A percentile compares a stretch with the other conserved stretches of the same genome.
phyloP scores from a whole-genome alignment of 2,329 filamentous ascomycete genomes.

The Colletotrichum sp. region DNA sequence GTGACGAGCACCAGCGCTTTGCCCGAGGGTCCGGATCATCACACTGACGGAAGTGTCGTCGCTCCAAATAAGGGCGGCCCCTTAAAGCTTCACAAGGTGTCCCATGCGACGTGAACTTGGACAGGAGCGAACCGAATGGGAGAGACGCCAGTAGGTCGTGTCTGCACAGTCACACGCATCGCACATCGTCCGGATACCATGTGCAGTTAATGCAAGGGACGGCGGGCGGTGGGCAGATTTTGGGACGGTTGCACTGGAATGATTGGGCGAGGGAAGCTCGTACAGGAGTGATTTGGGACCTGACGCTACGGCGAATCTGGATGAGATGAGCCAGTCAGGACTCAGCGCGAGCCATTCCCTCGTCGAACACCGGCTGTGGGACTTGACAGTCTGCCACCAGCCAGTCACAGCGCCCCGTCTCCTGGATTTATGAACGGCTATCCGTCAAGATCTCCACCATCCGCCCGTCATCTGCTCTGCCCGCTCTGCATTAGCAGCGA shows the following conservation, averaged over 20 bases:
- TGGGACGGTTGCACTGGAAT: background rate
- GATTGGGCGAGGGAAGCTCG: background rate
- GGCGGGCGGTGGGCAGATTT: background rate
- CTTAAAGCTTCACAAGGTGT: conserved; percentile 1
- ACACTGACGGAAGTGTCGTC: background rate
- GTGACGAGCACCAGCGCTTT: background rate
- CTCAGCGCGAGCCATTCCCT: background rate
- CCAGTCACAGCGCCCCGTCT: background rate
- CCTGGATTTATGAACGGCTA: background rate
- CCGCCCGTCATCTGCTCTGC: background rate
- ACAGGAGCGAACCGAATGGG: background rate
- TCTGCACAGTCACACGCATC: background rate
- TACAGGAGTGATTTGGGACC: background rate
- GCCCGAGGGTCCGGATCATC: background rate
- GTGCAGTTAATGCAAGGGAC: background rate
- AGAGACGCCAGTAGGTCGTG: background rate
- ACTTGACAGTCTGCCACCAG: background rate
- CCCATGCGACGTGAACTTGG: background rate
- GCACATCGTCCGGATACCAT: background rate
- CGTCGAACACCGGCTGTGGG: background rate
- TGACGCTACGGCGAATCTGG: conserved; percentile 8
- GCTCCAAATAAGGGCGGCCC: background rate
- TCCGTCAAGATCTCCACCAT: background rate
- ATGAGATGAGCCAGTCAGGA: background rate
- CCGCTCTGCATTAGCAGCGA: background rate